Base-by-base conservation (phyloP, 306 rosid genomes). In the Fagus crenata region DNA sequence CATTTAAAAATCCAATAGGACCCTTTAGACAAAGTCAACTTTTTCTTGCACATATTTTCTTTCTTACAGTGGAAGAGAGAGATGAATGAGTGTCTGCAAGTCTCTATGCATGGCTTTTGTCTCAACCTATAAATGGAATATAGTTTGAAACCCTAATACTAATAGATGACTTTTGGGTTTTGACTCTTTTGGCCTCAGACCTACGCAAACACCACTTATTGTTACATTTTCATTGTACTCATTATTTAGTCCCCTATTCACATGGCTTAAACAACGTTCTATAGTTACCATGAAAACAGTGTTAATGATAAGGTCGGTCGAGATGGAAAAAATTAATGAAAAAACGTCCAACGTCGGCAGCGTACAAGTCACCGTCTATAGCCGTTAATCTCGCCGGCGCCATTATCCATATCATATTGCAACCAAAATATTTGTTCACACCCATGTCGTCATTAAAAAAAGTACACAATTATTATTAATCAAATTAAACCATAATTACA, bases 371-470 rank as follows among this genome's bases (percentile, higher is more conserved):
- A 79, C 81, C 75, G 74, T 72, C 73, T 73, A 55, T 71, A 69
- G 81, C 85, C 87, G 76, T 76, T 72, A 79, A 64, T 81, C 84
- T 81, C 84, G 89, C 78, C 87, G 87, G 81, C 65, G 78, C 81
- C 80, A 65, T 61, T 68, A 15, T 78, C 54, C 54, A 61, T 69
- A 51, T 64, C 77, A 72, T 39, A 46, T 72, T 73, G 74, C 42
- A 69, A 81, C 43, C 77, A 73, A 76, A 42, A 65, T 67, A 36
- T 43, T 49, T 73, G 81, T 89, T 82, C 75, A 69, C 72, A 76
- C 86, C 42, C 5, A 75, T 71, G 68, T 22, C 80, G 36, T 28
- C 39, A 43, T 42, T 35, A 9, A 15, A 53, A 14, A 31, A 35
- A 0, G 2, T 51, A 22, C 18, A 49, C 5, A 37, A 2, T 67